These are phyloP conservation scores for Raphanus hybrid DNA, from an alignment of 441 rosid genomes.

Conservation along the genomic window DNA sequence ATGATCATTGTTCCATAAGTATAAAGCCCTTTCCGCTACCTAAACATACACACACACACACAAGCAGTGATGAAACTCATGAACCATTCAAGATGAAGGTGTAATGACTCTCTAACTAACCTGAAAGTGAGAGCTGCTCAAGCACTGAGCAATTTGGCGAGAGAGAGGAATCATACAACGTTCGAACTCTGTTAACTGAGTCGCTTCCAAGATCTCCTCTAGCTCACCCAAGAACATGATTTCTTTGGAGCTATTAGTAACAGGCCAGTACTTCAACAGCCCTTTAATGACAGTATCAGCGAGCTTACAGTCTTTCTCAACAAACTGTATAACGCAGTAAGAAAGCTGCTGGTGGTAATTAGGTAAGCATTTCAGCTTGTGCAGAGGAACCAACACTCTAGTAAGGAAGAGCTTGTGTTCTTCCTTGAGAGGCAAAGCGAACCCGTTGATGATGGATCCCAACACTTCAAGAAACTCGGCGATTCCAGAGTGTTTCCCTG, in stretches of 20 bases:
- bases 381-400: constrained; percentile 75
- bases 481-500: constrained; percentile 54
- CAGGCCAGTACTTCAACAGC: constrained; percentile 82
- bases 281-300: constrained; percentile 80
- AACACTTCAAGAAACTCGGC: constrained; percentile 73
- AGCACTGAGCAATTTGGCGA: constrained; percentile 68
- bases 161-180: constrained; percentile 80
- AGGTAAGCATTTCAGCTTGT: constrained; percentile 80
- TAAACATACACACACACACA: constrained; percentile 32
- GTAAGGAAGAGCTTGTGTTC: constrained; percentile 85
- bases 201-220: constrained; percentile 84
- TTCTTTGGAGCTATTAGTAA: constrained; percentile 87
- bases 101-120: constrained; percentile 24
- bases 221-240: constrained; percentile 86
- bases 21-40: constrained; percentile 91
- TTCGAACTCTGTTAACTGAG: constrained; percentile 75
- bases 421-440: constrained; percentile 87
- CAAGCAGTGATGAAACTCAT: background rate
- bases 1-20: constrained; percentile 85
- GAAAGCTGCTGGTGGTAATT: constrained; percentile 84
- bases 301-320: constrained; percentile 86
- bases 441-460: constrained; percentile 87
- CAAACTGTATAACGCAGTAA: constrained; percentile 80
- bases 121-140: constrained; percentile 90
- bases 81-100: constrained; percentile 14